Evolutionary conservation across 495 filamentous ascomycete species (phyloP).

Genomic region (Talaromyces liani): DNA sequence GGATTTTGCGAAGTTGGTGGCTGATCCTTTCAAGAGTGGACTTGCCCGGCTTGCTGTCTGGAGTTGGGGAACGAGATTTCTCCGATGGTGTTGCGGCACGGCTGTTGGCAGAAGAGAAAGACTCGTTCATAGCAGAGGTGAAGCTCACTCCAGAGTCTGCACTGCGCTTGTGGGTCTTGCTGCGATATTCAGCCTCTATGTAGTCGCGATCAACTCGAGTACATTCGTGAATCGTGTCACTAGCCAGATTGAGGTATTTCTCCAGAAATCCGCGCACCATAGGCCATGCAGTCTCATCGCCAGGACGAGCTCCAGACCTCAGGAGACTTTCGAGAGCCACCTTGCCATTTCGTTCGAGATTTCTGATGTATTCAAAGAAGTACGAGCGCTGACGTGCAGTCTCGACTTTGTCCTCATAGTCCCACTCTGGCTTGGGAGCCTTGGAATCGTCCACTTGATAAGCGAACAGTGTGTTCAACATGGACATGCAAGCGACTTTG

Average conservation of each 20-base stretch:
- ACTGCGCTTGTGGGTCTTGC: constrained; percentile 39
- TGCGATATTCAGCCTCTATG: constrained; percentile 24
- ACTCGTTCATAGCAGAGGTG: constrained; percentile 22
- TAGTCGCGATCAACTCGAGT: constrained; percentile 39
- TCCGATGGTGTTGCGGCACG: constrained; percentile 24
- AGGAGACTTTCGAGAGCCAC: constrained; percentile 49
- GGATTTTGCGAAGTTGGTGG: constrained; percentile 46
- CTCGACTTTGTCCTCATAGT: constrained; percentile 42
- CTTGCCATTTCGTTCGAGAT: constrained; percentile 51
- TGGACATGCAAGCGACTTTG: constrained; percentile 63
- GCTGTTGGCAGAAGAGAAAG: constrained; percentile 24
- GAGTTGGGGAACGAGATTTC: constrained; percentile 37
- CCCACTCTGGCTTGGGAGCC: constrained; percentile 42
- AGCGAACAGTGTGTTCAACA: constrained; percentile 74
- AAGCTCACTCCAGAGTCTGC: constrained; percentile 62
- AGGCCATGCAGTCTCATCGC: constrained; percentile 51
- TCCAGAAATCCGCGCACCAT: constrained; percentile 46
- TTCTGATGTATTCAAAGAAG: constrained; percentile 60
- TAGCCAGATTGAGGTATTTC: constrained; percentile 52
- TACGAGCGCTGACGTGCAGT: constrained; percentile 53
- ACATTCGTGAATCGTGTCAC: constrained; percentile 57
- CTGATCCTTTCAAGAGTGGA: constrained; percentile 50
- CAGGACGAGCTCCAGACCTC: constrained; percentile 40
- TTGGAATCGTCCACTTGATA: constrained; percentile 32
- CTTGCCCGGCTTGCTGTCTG: constrained; percentile 19